Percentiles rank a stretch among this genome's conserved stretches.
These are phyloP conservation scores for Corymbia maculata DNA, from an alignment of 345 rosid genomes.

Conservation along the genomic window DNA sequence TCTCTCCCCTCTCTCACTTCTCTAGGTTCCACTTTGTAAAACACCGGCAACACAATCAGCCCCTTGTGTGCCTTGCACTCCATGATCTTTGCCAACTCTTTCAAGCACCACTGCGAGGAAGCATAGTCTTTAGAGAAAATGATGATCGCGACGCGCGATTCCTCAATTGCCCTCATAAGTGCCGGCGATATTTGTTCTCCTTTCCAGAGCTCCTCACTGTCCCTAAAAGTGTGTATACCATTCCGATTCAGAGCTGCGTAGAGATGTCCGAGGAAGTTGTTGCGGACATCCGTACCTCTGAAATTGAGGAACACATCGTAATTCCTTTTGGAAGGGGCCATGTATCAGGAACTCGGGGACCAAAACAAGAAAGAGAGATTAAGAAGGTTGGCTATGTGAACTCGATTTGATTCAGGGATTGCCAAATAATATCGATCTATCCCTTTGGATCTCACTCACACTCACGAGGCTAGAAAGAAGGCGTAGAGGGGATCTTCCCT, in stretches of 20 bases:
- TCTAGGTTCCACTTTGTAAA: no score
- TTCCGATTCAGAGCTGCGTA: background rate
- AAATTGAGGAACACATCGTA: background rate
- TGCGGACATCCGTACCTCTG: background rate
- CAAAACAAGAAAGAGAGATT: background rate
- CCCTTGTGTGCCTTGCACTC: no score
- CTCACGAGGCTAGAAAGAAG: no score
- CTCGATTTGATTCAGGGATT: background rate
- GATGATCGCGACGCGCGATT: no score
- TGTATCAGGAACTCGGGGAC: background rate
- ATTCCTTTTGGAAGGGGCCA: background rate
- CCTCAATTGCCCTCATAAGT: no score
- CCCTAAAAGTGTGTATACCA: background rate
- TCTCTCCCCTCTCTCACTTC: no score
- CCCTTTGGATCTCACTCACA: background rate
- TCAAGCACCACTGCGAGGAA: no score
- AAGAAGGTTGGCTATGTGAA: background rate
- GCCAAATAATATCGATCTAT: fast-evolving
- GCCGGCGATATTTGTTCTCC: no score
- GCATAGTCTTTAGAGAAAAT: no score
- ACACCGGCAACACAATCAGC: no score
- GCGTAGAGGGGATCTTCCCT: no score
- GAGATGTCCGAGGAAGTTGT: background rate
- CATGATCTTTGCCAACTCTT: no score
- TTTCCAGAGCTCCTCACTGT: background rate